Base-by-base conservation (phyloP, 768 basidiomycete species). In the Lactifluus echinatus region DNA sequence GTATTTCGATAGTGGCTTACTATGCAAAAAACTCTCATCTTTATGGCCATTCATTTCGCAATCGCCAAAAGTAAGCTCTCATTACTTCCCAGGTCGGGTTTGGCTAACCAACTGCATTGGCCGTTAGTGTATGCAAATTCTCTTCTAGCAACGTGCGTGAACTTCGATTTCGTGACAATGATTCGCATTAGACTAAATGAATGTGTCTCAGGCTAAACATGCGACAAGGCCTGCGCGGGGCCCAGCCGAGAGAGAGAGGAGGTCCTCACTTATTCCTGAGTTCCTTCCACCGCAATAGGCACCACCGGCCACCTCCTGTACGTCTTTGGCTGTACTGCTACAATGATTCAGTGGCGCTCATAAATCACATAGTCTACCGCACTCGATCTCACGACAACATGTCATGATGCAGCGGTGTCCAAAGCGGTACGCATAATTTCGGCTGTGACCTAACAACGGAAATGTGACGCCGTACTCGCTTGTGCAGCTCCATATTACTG, bases 51-150 rank as follows among this genome's bases (percentile, higher is more conserved):
- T 8, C 63, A 64, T 55, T 64, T 64, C 33, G 53, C 34, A 5
- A 63, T 64, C 36, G 43, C 47, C 28, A 64, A 64, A 45, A 49
- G 63, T 64, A 52, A 53, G 49, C 21, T 24, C 33, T 14, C 28
- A 42, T 7, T 23, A 8, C 11, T 15, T 7, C 28, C 23, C 5
- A 11, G 12, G 15, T 28, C 6, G 21, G 17, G 39, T 57, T 26
- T 42, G 31, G 11, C 37, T 47, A 39, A 39, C 37, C 42, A 39
- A 39, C 28, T 12, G 3, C 14, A n/a, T 28, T 21, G 42, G 21
- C 23, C 14, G 6, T 8, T n/a, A 63, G 62, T 63, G 50, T 63
- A 63, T 55, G 59, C 59, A 17, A 63, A 63, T 29, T 63, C 62
- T 28, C 62, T 63, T 11, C 39, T 63, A 5, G 62, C 51, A n/a